Evolutionary conservation across 2,329 filamentous ascomycete species (phyloP), one percentile per base, ranked within the genome.

Genomic region (Cryphonectria radicalis): DNA sequence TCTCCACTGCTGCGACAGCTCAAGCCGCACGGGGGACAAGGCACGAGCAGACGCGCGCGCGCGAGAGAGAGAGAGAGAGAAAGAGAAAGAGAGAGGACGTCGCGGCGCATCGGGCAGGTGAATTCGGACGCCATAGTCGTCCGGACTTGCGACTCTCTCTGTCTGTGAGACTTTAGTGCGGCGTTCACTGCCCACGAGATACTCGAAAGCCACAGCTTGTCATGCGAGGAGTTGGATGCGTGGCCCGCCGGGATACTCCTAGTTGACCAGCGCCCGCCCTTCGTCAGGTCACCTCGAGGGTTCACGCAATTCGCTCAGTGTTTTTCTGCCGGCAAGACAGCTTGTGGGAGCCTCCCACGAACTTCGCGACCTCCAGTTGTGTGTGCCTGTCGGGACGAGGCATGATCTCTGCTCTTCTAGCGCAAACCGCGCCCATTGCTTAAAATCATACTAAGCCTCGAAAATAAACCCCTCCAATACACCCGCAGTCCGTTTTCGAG

Each of bases 161-260:
- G 77, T 74, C 79, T 74, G 77, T 77, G 77, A 80, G 77, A 80
- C 81, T 81, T 79, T 82, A 80, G 80, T 81, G 80, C 78, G 79
- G 81, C 79, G 81, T 82, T 78, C 77, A 77, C 75, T 77, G 77
- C 77, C 77, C 76, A 79, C 63, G 68, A 69, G 57, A 71, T 67
- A 69, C 69, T 74, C 72, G 59, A 67, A 72, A 71, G 68, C 66
- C 70, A 72, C 72, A 59, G 55, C 68, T 71, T 74, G 67, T 68
- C 67, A 65, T 72, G 70, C 70, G 72, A 71, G 72, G 65, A 64
- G 72, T 70, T 76, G 73, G 69, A 73, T 67, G 74, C 68, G 67
- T 74, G 63, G 66, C 63, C 72, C 72, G 73, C 77, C 72, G 70
- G 76, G 76, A 76, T 77, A 72, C 74, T 74, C 77, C 77, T 70